phyloP scores from a whole-genome alignment of 257 asterid species.

The Nicotiana sylvestris region DNA sequence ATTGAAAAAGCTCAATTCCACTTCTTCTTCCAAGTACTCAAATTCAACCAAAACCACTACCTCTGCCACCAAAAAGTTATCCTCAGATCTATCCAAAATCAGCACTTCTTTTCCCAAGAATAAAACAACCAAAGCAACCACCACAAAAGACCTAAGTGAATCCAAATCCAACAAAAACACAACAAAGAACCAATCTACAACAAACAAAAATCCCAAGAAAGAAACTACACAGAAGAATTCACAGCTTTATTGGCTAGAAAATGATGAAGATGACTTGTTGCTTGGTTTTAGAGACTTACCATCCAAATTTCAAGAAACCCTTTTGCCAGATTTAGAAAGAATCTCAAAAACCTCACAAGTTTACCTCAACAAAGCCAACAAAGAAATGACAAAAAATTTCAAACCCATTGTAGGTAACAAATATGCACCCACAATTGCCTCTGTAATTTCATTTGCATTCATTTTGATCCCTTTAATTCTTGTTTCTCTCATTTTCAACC shows the following conservation, averaged over 20 bases:
- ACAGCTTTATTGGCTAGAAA: conserved; percentile 35
- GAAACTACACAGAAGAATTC: conserved; percentile 26
- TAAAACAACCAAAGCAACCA: conserved; percentile 42
- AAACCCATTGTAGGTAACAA: conserved; percentile 81
- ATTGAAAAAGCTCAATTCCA: conserved; percentile 64
- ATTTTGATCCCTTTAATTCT: conserved; percentile 63
- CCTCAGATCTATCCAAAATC: conserved; percentile 48
- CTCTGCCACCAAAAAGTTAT: conserved; percentile 44
- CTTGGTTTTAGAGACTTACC: conserved; percentile 63
- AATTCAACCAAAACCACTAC: conserved; percentile 34
- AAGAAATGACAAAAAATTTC: conserved; percentile 66
- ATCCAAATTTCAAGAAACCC: conserved; percentile 65
- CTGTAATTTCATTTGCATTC: conserved; percentile 63
- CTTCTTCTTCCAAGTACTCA: conserved; percentile 35
- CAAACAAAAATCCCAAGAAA: conserved; percentile 25
- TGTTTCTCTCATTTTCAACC: conserved; percentile 65
- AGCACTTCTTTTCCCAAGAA: conserved; percentile 29
- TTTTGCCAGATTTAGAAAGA: conserved; percentile 73
- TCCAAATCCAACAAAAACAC: conserved; percentile 16
- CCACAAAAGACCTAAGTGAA: conserved; percentile 18
- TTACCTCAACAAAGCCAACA: conserved; percentile 64
- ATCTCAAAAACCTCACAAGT: conserved; percentile 63
- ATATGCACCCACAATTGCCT: conserved; percentile 71
- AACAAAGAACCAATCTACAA: conserved; percentile 10
- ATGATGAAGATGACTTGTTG: conserved; percentile 54